A percentile compares a stretch with the other conserved stretches of the same genome.
Conservation (phyloP, 2,329 filamentous ascomycete species). For the Elsinoe batatas region DNA sequence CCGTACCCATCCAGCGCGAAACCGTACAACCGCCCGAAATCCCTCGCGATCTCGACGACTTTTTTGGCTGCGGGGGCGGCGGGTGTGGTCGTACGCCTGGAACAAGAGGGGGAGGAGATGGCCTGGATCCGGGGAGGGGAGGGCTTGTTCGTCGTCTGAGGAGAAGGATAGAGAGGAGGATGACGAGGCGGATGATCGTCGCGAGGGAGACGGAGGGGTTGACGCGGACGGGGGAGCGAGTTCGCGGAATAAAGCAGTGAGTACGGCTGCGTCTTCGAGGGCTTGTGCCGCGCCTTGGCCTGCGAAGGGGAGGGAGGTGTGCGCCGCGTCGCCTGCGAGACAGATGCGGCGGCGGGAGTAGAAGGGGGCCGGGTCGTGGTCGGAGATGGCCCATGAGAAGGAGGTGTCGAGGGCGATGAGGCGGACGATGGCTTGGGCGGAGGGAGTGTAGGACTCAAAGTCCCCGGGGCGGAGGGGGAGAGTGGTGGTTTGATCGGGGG, state of each 20-base stretch:
- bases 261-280: slow-evolving; percentile 30
- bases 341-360: slow-evolving; percentile 24
- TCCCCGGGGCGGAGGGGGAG: slow-evolving; percentile 20
- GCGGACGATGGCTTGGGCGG: slow-evolving; percentile 22
- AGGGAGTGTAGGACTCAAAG: slow-evolving; percentile 22
- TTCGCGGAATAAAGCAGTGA: slow-evolving; percentile 23
- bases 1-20: slow-evolving; percentile 23
- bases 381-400: slow-evolving; percentile 24
- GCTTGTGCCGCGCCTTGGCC: slow-evolving; percentile 30
- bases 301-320: slow-evolving; percentile 30
- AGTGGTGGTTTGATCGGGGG: slow-evolving; percentile 15
- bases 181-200: background rate
- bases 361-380: slow-evolving; percentile 27
- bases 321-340: slow-evolving; percentile 33
- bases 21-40: slow-evolving; percentile 24
- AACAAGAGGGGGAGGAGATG: slow-evolving; percentile 20
- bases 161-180: background rate
- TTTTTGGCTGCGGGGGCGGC: slow-evolving; percentile 24
- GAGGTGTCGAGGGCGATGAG: slow-evolving; percentile 22
- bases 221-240: background rate
- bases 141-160: slow-evolving; percentile 8
- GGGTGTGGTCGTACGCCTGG: slow-evolving; percentile 21
- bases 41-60: slow-evolving; percentile 24
- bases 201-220: background rate
- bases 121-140: background rate